Evolutionary conservation across 768 basidiomycete species (phyloP).

Genomic region (Mycena polygramma): DNA sequence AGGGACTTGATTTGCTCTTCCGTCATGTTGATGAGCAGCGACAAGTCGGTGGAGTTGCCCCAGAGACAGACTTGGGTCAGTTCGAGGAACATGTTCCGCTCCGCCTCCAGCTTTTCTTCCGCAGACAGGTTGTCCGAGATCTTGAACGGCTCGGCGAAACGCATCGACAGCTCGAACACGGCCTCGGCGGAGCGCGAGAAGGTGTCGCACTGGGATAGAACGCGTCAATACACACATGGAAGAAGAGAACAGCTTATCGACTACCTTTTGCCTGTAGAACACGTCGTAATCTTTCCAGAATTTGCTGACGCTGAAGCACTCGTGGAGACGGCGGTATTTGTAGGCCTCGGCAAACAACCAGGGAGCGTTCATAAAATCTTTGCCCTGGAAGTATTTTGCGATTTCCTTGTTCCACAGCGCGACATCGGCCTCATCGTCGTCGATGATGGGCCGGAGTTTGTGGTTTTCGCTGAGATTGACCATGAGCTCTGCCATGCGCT

Average conservation of each 20-base stretch:
- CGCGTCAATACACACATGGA: constrained; percentile 20
- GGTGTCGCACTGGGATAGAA: constrained; percentile 80
- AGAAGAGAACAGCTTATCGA: background rate
- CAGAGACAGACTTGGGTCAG: constrained; percentile 96
- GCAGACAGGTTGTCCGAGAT: constrained; percentile 66
- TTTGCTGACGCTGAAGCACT: constrained; percentile 93
- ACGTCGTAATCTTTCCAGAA: constrained; percentile 94
- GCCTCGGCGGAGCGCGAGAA: constrained; percentile 94
- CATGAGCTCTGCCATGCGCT: constrained; percentile 93
- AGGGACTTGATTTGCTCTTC: constrained; percentile 97
- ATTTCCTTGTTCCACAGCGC: constrained; percentile 98
- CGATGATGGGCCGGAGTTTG: constrained; percentile 88
- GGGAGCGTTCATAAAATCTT: constrained; percentile 95
- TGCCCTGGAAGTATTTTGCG: constrained; percentile 92
- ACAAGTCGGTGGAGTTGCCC: constrained; percentile 98
- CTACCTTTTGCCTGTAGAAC: constrained; percentile 91
- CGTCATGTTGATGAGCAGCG: constrained; percentile 96
- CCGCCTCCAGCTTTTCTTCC: constrained; percentile 74
- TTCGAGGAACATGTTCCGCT: constrained; percentile 91
- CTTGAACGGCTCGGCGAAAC: constrained; percentile 89
- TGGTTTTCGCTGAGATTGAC: constrained; percentile 86
- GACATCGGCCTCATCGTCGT: constrained; percentile 93
- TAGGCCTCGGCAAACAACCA: constrained; percentile 98
- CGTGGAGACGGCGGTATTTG: constrained; percentile 91
- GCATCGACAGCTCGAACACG: constrained; percentile 93